Evolutionary conservation across 139 green algal species (phyloP), one percentile per base, ranked within the genome.

Genomic region (Desmodesmus armatus): DNA sequence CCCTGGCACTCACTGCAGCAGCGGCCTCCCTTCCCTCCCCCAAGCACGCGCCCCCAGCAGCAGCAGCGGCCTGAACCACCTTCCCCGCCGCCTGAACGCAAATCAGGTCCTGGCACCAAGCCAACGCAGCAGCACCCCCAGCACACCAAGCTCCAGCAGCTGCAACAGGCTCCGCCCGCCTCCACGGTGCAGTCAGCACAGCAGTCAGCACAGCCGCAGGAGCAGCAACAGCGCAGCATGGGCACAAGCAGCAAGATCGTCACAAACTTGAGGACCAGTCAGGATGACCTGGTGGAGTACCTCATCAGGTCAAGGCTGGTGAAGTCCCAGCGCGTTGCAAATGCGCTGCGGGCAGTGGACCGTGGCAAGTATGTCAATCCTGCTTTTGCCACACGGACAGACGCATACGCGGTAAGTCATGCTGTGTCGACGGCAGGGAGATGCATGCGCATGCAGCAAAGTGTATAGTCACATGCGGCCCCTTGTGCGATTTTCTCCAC

Each of bases 361-460:
- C 40, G 63, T 23, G 23, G n/a, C 13, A 31, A 55, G 25, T 83
- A 78, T 84, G 60, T 76, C 47, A 75, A 73, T 39, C 39, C 44
- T 6, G 62, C 47, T 9, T 78, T 41, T 13, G 62, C 66, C 37
- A 33, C 66, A 33, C 53, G 43, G 17, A 23, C 37, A 11, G 71
- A 78, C 35, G 69, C 70, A n/a, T 90, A 90, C 70, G 60, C 89
- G 85, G 91, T 95, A n/a, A 35, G 81, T 92, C 25, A 94, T 88
- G 23, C 89, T n/a, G n/a, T n/a, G n/a, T n/a, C n/a, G n/a, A n/a
- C 99, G 75, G 91, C n/a, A n/a, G n/a, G n/a, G n/a, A n/a, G n/a
- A n/a, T n/a, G n/a, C n/a, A n/a, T n/a, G n/a, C n/a, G n/a, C n/a
- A n/a, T n/a, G n/a, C n/a, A n/a, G n/a, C n/a, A n/a, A n/a, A n/a